Percentiles rank a stretch among this genome's conserved stretches.
Conservation (phyloP, 805 yeast genomes). For the Starmerella asiatica region DNA sequence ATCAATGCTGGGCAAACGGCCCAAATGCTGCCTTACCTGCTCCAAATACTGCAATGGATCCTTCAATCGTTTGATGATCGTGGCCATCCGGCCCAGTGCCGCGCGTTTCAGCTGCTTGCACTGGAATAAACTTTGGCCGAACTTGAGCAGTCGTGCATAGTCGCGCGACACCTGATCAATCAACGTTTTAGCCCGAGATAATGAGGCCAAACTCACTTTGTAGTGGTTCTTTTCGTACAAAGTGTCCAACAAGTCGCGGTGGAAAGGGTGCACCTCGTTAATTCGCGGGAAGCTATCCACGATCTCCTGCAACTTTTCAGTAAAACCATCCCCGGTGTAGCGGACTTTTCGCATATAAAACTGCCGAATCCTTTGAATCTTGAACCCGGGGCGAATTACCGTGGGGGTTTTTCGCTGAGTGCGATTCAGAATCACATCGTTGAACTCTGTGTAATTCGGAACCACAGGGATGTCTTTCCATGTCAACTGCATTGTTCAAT, state of each 20-base stretch:
- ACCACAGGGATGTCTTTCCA: slow-evolving; percentile 98
- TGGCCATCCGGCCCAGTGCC: slow-evolving; percentile 99
- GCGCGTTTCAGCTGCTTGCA: slow-evolving; percentile 98
- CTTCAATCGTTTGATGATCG: slow-evolving; percentile 86
- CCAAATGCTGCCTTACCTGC: slow-evolving; percentile 98
- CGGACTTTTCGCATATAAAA: slow-evolving; percentile 97
- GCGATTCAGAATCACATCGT: slow-evolving; percentile 92
- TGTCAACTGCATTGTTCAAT: slow-evolving; percentile 65
- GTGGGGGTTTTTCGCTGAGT: slow-evolving; percentile 99
- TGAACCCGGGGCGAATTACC: slow-evolving; percentile 93
- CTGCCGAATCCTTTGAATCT: slow-evolving; percentile 89
- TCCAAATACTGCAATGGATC: slow-evolving; percentile 88
- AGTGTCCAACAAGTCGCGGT: slow-evolving; percentile 95
- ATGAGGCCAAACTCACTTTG: slow-evolving; percentile 89
- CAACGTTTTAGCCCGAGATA: slow-evolving; percentile 83
- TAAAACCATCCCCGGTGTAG: slow-evolving; percentile 90
- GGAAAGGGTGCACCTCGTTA: slow-evolving; percentile 96
- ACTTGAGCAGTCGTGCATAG: slow-evolving; percentile 82
- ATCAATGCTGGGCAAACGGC: slow-evolving; percentile 94
- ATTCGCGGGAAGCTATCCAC: slow-evolving; percentile 87
- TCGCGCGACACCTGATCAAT: slow-evolving; percentile 95
- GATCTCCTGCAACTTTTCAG: slow-evolving; percentile 79
- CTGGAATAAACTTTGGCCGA: slow-evolving; percentile 95
- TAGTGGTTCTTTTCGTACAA: slow-evolving; percentile 95
- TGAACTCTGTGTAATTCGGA: slow-evolving; percentile 78